phyloP scores from a whole-genome alignment of 352 stramenopile genomes.

The Phytophthora fragariae region DNA sequence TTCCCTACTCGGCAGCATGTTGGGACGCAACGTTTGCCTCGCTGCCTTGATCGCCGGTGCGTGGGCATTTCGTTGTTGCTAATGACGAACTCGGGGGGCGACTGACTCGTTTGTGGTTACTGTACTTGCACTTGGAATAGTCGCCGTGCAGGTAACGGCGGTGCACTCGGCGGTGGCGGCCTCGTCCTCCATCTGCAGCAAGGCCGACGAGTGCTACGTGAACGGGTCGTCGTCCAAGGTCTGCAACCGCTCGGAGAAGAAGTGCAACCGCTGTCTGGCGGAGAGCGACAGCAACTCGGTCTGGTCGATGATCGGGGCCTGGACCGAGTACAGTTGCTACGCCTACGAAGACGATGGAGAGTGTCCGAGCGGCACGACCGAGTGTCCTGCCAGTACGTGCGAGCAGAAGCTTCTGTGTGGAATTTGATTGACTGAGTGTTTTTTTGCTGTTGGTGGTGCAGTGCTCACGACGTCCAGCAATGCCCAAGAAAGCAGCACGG shows the following conservation, averaged over 20 bases:
- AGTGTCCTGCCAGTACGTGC: constrained; percentile 49
- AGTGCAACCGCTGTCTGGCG: constrained; percentile 55
- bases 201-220: constrained; percentile 54
- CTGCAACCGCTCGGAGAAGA: constrained; percentile 52
- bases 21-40: constrained; percentile 38
- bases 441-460: constrained; percentile 5
- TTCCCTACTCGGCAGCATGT: constrained; percentile 8
- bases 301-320: constrained; percentile 28
- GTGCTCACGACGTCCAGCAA: constrained; percentile 27
- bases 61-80: constrained; percentile 5
- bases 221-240: constrained; percentile 51
- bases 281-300: constrained; percentile 37
- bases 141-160: constrained; percentile 32
- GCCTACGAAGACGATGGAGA: constrained; percentile 40
- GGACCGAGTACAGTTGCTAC: constrained; percentile 60
- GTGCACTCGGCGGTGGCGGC: constrained; percentile 14
- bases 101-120: neutral
- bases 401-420: neutral
- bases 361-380: constrained; percentile 48
- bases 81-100: neutral
- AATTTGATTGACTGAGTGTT: constrained; percentile 1
- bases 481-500: constrained; percentile 27
- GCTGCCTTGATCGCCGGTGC: constrained; percentile 37
- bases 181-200: constrained; percentile 41
- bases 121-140: constrained; percentile 8